Evolutionary conservation across 106 monocot species (phyloP), one percentile per base, ranked within the genome.

Genomic region (Ottelia alismoides): DNA sequence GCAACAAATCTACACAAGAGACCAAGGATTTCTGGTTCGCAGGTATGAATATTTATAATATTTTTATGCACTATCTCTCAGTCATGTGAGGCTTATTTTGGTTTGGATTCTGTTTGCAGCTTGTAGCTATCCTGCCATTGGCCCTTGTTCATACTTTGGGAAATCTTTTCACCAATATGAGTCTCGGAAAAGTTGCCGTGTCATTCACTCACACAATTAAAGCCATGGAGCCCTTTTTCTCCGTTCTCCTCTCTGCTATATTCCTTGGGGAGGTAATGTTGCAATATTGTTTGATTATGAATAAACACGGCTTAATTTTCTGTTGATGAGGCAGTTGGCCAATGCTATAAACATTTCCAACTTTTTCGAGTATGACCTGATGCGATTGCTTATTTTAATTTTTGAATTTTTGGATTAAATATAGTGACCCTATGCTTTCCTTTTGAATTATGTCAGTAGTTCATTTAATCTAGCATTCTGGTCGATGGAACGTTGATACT

Each of bases 231-330:
- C n/a, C n/a, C n/a, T n/a, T n/a, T n/a, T n/a, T n/a, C n/a, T n/a
- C n/a, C n/a, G n/a, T n/a, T n/a, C n/a, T n/a, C n/a, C n/a, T n/a
- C n/a, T n/a, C n/a, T n/a, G 79, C 31, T 63, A 78, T 71, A 84
- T 78, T 46, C 78, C 79, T 28, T 74, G 75, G 54, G 79, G 75
- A 52, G 84, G 78, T 75, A 68, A 74, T 25, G 78, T 84, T 49
- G 78, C 84, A 25, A 77, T 82, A 55, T 76, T 73, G 5, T 77
- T 73, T 53, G 77, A 72, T 22, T 65, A 77, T 58, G 79, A 84
- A 74, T 74, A 78, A 27, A 72, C 75, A 78, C 78, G 79, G 54
- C 84, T 78, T 21, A 78, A 78, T 65, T 84, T 84, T 30, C 3
- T 22, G 9, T 45, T 18, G 47, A 27, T 23, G 11, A 56, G n/a